Base-by-base conservation (phyloP, 2,329 filamentous ascomycete genomes). In the Pseudogymnoascus sp. region DNA sequence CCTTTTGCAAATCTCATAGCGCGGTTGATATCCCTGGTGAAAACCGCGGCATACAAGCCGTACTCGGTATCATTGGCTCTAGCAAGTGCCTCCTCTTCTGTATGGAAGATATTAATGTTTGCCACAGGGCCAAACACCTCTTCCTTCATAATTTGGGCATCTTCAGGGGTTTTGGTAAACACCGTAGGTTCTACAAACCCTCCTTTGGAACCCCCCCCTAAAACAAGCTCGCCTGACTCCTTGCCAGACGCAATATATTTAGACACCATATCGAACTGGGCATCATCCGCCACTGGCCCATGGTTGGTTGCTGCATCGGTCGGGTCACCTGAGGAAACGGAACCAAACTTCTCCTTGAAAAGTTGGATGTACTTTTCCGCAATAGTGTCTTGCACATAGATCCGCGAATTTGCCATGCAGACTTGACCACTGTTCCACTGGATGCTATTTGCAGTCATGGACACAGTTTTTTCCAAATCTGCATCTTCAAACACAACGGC, bases 371-470 rank as follows among this genome's bases (percentile, higher is more conserved):
- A 86, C 15, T 76, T 72, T 1, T 71, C 71, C 7, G 71, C 74
- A 44, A 86, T 67, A 19, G 75, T 74, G 65, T 78, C 76, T 73
- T 85, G 82, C 2, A 86, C 80, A 8, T 86, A 70, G 31, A 95
- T 87, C 28, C 87, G 83, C 76, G 95, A 91, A 0, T 90, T 95
- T n/a, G 83, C 82, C 90, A 96, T 95, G 80, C 91, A 96, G 57
- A 95, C 85, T 77, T 96, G 91, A 0, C 91, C 91, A 2, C 80
- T 79, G 73, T 93, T 83, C 65, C 91, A 71, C 72, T 92, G 92
- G 0, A 89, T 80, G 3, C 90, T 91, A 1, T 89, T 73, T 0
- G 85, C 85, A 68, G 87, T 90, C 69, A 86, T 82, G 13, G 79
- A 74, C 0, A 89, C 91, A 0, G 91, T 90, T 26, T 84, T 79